Percentiles rank a stretch among this genome's conserved stretches.
Conservation (phyloP, 768 basidiomycete genomes). For the Lactarius tabidus region DNA sequence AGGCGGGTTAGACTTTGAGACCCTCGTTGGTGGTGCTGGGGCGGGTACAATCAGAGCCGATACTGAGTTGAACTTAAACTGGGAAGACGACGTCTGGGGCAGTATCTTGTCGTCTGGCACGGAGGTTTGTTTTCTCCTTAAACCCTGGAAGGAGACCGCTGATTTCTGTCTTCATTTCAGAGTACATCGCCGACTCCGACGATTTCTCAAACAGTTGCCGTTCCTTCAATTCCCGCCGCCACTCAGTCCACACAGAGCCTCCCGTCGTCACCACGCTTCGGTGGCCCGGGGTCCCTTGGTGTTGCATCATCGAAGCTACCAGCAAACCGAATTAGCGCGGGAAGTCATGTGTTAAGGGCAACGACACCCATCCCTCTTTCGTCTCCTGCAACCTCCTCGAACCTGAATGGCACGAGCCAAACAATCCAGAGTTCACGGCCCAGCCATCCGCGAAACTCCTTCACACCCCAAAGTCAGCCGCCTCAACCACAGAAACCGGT, state of each 20-base stretch:
- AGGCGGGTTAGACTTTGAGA: slow-evolving; percentile 80
- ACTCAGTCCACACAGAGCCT: slow-evolving; percentile 25
- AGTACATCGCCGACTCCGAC: slow-evolving; percentile 30
- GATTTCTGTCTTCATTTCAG: not conserved
- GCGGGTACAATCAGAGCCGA: slow-evolving; percentile 46
- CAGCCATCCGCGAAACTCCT: slow-evolving; percentile 18
- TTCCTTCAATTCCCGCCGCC: slow-evolving; percentile 23
- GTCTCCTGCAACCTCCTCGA: slow-evolving; percentile 27
- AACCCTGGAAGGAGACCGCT: not conserved
- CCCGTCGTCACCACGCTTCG: slow-evolving; percentile 34
- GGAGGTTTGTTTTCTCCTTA: slow-evolving; percentile 27
- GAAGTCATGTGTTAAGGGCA: not conserved
- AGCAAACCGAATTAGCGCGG: slow-evolving; percentile 36
- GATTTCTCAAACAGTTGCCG: slow-evolving; percentile 26
- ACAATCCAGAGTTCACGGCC: slow-evolving; percentile 28
- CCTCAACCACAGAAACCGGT: slow-evolving; percentile 25
- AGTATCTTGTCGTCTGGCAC: slow-evolving; percentile 56
- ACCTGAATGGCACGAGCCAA: slow-evolving; percentile 13
- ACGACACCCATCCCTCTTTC: not conserved
- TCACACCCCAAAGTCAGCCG: slow-evolving; percentile 16
- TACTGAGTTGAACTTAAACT: slow-evolving; percentile 42
- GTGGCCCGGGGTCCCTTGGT: slow-evolving; percentile 27
- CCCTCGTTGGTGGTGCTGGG: slow-evolving; percentile 63
- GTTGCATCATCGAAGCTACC: slow-evolving; percentile 35
- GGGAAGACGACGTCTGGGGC: slow-evolving; percentile 87